Conservation (phyloP, 169 alveolate genomes). For the Haemoproteus tartakovskyi region DNA sequence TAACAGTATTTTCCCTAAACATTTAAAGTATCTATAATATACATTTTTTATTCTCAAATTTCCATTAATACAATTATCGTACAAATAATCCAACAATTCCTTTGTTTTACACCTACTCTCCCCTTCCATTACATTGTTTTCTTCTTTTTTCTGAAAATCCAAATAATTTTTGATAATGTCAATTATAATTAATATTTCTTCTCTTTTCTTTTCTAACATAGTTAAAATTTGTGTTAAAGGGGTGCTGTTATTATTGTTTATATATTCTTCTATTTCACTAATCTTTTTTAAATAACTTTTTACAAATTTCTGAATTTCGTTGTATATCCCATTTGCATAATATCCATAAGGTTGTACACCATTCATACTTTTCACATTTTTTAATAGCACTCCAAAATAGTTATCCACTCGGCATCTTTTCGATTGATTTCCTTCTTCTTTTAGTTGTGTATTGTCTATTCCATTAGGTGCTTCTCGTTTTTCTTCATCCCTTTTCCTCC, state of each 20-base stretch:
- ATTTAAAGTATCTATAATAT: constrained; percentile 26
- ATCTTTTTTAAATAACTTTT: constrained; percentile 62
- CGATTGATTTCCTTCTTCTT: constrained; percentile 23
- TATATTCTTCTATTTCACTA: constrained; percentile 66
- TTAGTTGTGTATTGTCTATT: constrained; percentile 7
- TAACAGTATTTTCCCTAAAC: constrained; percentile 58
- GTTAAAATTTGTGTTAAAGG: constrained; percentile 70
- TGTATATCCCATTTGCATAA: constrained; percentile 69
- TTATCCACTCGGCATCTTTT: constrained; percentile 41
- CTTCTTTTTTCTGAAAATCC: constrained; percentile 59
- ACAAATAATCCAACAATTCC: constrained; percentile 63
- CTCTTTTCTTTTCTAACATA: constrained; percentile 69
- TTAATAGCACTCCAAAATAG: constrained; percentile 62
- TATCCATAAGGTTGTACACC: constrained; percentile 65
- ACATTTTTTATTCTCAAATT: constrained; percentile 41
- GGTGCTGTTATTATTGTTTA: constrained; percentile 67
- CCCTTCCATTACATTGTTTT: constrained; percentile 40
- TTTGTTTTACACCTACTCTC: constrained; percentile 52
- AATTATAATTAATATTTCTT: constrained; percentile 57
- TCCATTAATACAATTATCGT: constrained; percentile 55
- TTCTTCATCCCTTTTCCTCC: too few relatives aligned
- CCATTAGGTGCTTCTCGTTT: not conserved
- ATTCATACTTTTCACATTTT: constrained; percentile 43
- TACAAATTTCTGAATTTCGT: constrained; percentile 70
- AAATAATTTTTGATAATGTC: constrained; percentile 56